A percentile compares a stretch with the other conserved stretches of the same genome.
These are phyloP conservation scores for Artemisia tridentata DNA, from an alignment of 129 eudicot genomes.

Conservation along the genomic window DNA sequence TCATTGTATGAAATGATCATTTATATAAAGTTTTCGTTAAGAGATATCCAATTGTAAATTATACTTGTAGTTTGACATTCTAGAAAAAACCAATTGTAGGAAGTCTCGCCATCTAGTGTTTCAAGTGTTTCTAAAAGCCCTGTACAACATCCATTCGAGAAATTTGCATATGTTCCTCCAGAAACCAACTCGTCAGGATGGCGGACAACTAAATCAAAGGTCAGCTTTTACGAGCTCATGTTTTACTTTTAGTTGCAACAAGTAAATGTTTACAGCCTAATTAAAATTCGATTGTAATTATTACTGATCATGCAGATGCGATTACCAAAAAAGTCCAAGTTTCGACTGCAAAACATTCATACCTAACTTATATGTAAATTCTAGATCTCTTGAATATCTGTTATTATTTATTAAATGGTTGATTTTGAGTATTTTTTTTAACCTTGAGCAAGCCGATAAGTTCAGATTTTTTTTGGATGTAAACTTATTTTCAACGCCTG, in stretches of 20 bases:
- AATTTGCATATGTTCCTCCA: conserved; percentile 51
- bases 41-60: background rate
- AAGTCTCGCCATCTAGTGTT: conserved; percentile 33
- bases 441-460: too few species aligned
- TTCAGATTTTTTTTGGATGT: too few species aligned
- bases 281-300: background rate
- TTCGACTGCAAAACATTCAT: conserved; percentile 27
- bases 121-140: conserved; percentile 24
- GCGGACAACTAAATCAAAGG: conserved; percentile 79
- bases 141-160: conserved; percentile 39
- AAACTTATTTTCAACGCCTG: too few species aligned
- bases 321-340: conserved; percentile 49
- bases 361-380: conserved; percentile 14
- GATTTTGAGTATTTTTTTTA: background rate
- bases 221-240: conserved; percentile 16
- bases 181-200: conserved; percentile 61
- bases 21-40: too few species aligned
- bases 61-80: background rate
- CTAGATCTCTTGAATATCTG: background rate
- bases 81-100: conserved; percentile 33
- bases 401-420: too few species aligned
- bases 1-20: too few species aligned
- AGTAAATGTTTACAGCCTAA: background rate
- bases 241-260: background rate
- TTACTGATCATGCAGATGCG: conserved; percentile 61